Evolutionary conservation across 129 eudicot genomes (phyloP).

Genomic region (Saussurea involucrata): DNA sequence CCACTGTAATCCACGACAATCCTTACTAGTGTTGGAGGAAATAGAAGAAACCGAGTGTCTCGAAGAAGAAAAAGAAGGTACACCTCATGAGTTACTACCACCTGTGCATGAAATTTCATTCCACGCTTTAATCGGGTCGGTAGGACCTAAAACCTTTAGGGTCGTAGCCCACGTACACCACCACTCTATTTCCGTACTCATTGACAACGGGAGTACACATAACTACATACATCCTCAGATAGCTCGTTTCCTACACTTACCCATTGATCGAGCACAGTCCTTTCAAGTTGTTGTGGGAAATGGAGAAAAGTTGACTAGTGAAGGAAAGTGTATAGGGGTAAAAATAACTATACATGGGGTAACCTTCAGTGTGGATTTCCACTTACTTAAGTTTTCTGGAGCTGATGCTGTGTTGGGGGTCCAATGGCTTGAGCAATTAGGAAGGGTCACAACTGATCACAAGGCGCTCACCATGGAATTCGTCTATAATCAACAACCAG

Average conservation of each 20-base stretch:
- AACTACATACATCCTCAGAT: not conserved
- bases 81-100: not conserved
- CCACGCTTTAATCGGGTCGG: not conserved
- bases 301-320: not conserved
- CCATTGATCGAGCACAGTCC: no score
- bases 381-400: not conserved
- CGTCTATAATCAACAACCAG: not conserved
- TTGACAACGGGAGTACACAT: not conserved
- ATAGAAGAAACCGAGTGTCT: not conserved
- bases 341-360: not conserved
- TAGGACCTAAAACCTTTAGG: not conserved
- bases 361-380: not conserved
- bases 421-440: not conserved
- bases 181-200: not conserved
- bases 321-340: not conserved
- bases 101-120: not conserved
- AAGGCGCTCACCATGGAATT: not conserved
- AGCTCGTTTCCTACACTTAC: no score
- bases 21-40: not conserved
- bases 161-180: not conserved
- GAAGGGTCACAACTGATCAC: not conserved
- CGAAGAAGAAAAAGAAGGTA: not conserved
- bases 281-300: not conserved
- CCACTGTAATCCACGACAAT: not conserved
- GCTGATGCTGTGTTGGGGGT: not conserved